Evolutionary conservation across 352 stramenopile genomes (phyloP).

Genomic region (Phytophthora lateralis): DNA sequence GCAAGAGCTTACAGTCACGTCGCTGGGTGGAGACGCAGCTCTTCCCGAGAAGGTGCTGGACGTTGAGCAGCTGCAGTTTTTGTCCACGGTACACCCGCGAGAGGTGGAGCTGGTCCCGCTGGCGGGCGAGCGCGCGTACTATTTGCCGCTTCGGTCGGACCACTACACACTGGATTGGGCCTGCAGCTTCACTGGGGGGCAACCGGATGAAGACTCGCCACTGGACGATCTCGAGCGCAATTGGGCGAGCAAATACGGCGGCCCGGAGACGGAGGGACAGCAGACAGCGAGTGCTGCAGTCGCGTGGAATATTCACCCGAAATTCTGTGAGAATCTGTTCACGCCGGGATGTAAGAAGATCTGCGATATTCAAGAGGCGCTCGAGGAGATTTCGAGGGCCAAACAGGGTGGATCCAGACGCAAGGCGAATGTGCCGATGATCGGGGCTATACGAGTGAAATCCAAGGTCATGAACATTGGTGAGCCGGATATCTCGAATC

Average conservation of each 20-base stretch:
- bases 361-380: conserved; percentile 29
- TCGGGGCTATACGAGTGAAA: conserved; percentile 62
- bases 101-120: conserved; percentile 57
- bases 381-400: conserved; percentile 18
- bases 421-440: conserved; percentile 40
- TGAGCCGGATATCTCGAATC: conserved; percentile 42
- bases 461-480: conserved; percentile 59
- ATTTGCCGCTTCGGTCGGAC: conserved; percentile 58
- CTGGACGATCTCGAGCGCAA: conserved; percentile 34
- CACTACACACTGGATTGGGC: conserved; percentile 55
- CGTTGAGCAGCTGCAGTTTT: conserved; percentile 39
- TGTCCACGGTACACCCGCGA: conserved; percentile 38
- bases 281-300: conserved; percentile 6
- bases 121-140: conserved; percentile 54
- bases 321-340: conserved; percentile 36
- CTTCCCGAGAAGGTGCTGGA: neutral
- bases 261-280: neutral
- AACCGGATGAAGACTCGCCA: conserved; percentile 34
- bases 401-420: neutral
- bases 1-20: conserved; percentile 13
- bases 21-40: neutral
- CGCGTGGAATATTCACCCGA: conserved; percentile 24
- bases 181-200: conserved; percentile 37
- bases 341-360: conserved; percentile 29
- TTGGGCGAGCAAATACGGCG: conserved; percentile 14